Evolutionary conservation across 179 eudicot species (phyloP).

Genomic region (Dionaea muscipula): DNA sequence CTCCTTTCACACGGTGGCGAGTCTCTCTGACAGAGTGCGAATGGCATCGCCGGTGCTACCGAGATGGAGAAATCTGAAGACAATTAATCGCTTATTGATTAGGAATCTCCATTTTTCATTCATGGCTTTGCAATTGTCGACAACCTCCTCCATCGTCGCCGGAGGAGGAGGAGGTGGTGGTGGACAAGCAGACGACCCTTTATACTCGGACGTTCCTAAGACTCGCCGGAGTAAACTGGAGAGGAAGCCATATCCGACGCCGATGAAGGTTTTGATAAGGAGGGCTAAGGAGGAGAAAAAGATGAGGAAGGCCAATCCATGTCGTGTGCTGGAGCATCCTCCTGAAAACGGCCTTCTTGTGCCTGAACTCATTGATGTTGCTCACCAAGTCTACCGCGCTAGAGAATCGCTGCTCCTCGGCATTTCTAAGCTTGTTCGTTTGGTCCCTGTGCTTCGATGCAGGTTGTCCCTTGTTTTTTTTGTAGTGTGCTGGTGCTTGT

Average conservation of each 20-base stretch:
- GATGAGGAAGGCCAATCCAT: slow-evolving; percentile 34
- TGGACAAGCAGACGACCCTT: slow-evolving; percentile 29
- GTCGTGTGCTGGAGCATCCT: slow-evolving; percentile 37
- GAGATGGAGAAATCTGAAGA: neutral
- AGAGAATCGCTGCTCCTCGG: slow-evolving; percentile 33
- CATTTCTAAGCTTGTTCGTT: slow-evolving; percentile 30
- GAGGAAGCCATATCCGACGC: slow-evolving; percentile 49
- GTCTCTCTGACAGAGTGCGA: no score
- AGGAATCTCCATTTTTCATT: neutral
- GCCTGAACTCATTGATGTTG: slow-evolving; percentile 39
- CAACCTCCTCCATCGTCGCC: no score
- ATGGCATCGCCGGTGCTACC: no score
- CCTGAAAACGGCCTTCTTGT: slow-evolving; percentile 55
- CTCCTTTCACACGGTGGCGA: no score
- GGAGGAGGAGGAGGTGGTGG: no score
- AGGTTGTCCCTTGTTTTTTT: slow-evolving; percentile 20
- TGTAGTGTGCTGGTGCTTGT: neutral
- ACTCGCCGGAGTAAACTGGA: slow-evolving; percentile 32
- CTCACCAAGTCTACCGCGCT: slow-evolving; percentile 41
- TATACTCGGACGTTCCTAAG: slow-evolving; percentile 35
- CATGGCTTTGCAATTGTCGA: slow-evolving; percentile 5
- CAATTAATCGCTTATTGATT: neutral
- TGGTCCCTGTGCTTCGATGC: slow-evolving; percentile 36
- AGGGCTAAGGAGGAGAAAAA: slow-evolving; percentile 46
- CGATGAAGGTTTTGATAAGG: slow-evolving; percentile 40